Evolutionary conservation across 345 rosid genomes (phyloP).

Genomic region (Moricandia arvensis): DNA sequence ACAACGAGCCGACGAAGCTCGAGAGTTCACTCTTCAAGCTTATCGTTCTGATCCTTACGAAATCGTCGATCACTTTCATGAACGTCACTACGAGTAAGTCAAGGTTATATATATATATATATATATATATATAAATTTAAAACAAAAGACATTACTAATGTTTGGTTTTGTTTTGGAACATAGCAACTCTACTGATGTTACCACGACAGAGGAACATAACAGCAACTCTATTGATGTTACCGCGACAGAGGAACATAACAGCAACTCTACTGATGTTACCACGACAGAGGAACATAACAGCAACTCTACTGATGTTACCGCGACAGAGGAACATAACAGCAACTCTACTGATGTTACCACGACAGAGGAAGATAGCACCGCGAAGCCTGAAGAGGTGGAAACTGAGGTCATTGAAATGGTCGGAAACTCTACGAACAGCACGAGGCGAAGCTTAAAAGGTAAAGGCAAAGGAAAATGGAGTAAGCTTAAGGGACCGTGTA

Average conservation of each 20-base stretch:
- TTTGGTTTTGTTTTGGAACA: too few relatives aligned
- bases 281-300: slow-evolving; percentile 7
- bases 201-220: too few relatives aligned
- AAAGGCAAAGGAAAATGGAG: slow-evolving; percentile 35
- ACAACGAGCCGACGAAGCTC: slow-evolving; percentile 41
- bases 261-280: slow-evolving; percentile 37
- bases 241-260: too few relatives aligned
- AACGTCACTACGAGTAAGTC: slow-evolving; percentile 46
- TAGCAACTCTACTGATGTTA: too few relatives aligned
- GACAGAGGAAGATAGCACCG: background rate
- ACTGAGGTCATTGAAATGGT: slow-evolving; percentile 46
- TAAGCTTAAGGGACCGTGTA: slow-evolving; percentile 50
- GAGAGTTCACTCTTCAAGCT: slow-evolving; percentile 37
- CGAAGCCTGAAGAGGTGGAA: slow-evolving; percentile 6
- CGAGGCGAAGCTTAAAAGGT: slow-evolving; percentile 48
- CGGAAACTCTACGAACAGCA: slow-evolving; percentile 50
- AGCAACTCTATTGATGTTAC: too few relatives aligned
- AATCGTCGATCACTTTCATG: slow-evolving; percentile 48
- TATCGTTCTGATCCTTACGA: slow-evolving; percentile 54
- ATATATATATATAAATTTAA: too few relatives aligned
- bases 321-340: slow-evolving; percentile 9
- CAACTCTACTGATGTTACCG: slow-evolving; percentile 35
- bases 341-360: slow-evolving; percentile 37
- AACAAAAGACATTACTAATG: too few relatives aligned
- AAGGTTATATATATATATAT: too few relatives aligned